Percentiles rank a stretch among this genome's conserved stretches.
Evolutionary conservation across 257 asterid species (phyloP).

Genomic region (Nicotiana obtusifolia): DNA sequence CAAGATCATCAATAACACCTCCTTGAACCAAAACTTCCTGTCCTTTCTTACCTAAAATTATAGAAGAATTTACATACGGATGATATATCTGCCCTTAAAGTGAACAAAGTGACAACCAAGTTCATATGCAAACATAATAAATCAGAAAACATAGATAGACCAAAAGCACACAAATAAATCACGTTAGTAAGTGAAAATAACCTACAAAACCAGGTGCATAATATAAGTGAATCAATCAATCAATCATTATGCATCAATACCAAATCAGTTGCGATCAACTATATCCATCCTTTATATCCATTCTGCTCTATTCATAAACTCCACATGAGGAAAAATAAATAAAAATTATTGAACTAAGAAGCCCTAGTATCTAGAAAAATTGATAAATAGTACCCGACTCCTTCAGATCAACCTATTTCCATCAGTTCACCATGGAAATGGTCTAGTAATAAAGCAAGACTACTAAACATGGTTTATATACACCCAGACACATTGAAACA

Average conservation of each 20-base stretch:
- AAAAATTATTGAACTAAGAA: background rate
- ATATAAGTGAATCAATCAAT: too few species aligned
- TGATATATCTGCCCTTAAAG: conserved; percentile 5
- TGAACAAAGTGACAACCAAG: background rate
- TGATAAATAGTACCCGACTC: background rate
- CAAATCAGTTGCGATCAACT: background rate
- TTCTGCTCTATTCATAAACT: background rate
- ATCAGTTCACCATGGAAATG: background rate
- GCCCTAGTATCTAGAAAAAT: background rate
- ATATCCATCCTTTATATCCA: background rate
- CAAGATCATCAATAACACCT: conserved; percentile 90
- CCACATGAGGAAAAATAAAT: background rate
- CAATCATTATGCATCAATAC: background rate
- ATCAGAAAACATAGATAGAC: background rate
- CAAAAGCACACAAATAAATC: background rate
- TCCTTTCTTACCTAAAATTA: conserved; percentile 72
- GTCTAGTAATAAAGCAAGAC: background rate
- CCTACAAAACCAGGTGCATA: too few species aligned
- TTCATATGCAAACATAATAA: background rate
- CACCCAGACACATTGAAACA: background rate
- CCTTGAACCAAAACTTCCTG: conserved; percentile 92
- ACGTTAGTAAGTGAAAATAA: background rate
- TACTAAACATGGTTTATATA: background rate
- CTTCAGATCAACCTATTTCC: background rate
- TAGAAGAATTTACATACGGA: background rate